Conservation (phyloP, 1,284 basidiomycete species). For the Sporisorium reilianum region DNA sequence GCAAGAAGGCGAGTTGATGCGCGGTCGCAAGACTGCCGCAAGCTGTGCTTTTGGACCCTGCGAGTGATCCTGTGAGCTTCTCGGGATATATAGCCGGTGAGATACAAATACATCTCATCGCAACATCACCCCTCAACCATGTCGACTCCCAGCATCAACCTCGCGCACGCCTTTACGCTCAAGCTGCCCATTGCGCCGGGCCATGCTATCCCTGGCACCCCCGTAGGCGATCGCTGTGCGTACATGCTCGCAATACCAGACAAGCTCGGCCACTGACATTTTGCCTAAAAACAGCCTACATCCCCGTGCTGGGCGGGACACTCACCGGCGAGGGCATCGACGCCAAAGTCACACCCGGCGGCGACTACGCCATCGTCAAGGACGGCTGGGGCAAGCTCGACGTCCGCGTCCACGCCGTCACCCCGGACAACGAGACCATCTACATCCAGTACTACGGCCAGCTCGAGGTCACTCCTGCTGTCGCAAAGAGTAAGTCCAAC, state of each 20-base stretch:
- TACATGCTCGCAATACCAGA: neutral
- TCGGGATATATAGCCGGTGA: no score
- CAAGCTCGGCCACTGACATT: neutral
- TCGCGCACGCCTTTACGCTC: constrained; percentile 40
- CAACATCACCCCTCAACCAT: constrained; percentile 14
- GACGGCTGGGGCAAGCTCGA: constrained; percentile 48
- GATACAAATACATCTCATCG: no score
- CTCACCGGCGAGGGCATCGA: constrained; percentile 29
- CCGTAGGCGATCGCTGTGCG: constrained; percentile 40
- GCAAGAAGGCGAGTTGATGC: no score
- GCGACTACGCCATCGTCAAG: constrained; percentile 41
- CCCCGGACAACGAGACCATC: constrained; percentile 31
- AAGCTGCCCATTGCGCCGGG: constrained; percentile 21
- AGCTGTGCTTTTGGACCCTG: neutral
- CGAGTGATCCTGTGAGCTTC: no score
- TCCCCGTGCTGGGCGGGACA: constrained; percentile 29
- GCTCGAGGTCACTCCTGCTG: constrained; percentile 33
- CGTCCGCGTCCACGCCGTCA: constrained; percentile 39
- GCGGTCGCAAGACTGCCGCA: constrained; percentile 16
- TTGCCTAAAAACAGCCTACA: constrained; percentile 16
- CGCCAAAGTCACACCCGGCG: constrained; percentile 39
- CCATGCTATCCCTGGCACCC: constrained; percentile 18
- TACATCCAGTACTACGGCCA: constrained; percentile 45
- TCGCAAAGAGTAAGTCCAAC: constrained; percentile 25
- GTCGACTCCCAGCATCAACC: constrained; percentile 37